phyloP scores from a whole-genome alignment of 2,329 filamentous ascomycete genomes.

The Xylaria sp. region DNA sequence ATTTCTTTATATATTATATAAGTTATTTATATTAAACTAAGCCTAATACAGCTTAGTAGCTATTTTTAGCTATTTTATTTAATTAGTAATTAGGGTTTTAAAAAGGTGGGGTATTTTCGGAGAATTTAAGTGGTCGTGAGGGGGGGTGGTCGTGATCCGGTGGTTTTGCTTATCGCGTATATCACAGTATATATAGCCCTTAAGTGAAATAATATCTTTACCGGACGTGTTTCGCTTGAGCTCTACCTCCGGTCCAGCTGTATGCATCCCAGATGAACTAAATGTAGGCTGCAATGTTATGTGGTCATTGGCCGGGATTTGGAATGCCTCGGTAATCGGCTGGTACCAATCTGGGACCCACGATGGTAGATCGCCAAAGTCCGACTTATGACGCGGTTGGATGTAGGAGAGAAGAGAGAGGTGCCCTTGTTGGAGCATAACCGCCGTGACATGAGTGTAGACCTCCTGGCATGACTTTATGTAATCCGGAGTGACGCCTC shows the following conservation, averaged over 20 bases:
- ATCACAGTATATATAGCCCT: neutral
- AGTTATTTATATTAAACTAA: too few relatives aligned
- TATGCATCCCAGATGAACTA: neutral
- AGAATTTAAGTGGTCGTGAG: too few relatives aligned
- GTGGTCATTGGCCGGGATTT: neutral
- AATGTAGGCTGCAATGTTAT: neutral
- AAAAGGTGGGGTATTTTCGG: too few relatives aligned
- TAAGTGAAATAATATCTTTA: neutral
- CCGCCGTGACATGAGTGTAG: neutral
- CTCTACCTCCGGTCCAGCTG: neutral
- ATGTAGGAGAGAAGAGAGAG: neutral
- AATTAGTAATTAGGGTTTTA: too few relatives aligned
- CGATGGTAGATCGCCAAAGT: conserved; percentile 17
- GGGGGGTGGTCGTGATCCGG: too few relatives aligned
- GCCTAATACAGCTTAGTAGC: too few relatives aligned
- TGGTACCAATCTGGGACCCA: conserved; percentile 35
- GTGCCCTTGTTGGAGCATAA: neutral
- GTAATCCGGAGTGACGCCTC: neutral
- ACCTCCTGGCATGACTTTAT: neutral
- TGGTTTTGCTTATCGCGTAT: neutral
- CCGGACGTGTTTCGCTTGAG: neutral
- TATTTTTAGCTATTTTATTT: too few relatives aligned
- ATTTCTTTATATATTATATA: too few relatives aligned
- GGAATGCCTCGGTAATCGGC: conserved; percentile 15
- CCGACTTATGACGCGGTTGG: neutral